Percentiles rank a stretch among this genome's conserved stretches.
Conservation (phyloP, 208 protist species). For the Acanthamoeba royreba region DNA sequence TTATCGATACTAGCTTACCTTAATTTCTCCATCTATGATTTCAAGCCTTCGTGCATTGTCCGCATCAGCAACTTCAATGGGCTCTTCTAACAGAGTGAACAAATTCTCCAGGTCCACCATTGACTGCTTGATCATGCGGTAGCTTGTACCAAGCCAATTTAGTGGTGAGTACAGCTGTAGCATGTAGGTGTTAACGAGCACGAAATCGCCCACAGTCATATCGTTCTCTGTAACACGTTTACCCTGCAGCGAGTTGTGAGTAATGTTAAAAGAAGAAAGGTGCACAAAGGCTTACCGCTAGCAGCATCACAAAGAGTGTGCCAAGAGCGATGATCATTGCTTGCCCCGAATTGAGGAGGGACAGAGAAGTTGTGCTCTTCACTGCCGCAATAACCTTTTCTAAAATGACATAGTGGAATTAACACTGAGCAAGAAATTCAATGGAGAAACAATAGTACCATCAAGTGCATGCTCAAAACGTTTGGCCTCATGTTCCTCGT, state of each 20-base stretch:
- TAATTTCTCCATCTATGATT: neutral
- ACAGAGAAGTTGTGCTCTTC: conserved; percentile 55
- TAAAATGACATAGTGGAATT: neutral
- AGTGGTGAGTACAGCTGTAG: conserved; percentile 80
- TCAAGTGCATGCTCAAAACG: conserved; percentile 51
- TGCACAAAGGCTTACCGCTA: conserved; percentile 52
- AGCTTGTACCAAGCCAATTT: conserved; percentile 65
- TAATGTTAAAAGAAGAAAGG: neutral
- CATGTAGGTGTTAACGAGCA: conserved; percentile 79
- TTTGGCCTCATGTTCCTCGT: conserved; percentile 62
- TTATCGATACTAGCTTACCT: neutral
- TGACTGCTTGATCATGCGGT: conserved; percentile 76
- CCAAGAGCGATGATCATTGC: conserved; percentile 69
- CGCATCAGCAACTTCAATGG: neutral
- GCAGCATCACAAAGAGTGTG: conserved; percentile 73
- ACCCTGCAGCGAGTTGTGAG: neutral
- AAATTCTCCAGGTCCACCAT: conserved; percentile 80
- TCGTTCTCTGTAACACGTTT: conserved; percentile 15
- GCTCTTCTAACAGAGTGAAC: conserved; percentile 58
- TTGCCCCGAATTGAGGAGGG: conserved; percentile 78
- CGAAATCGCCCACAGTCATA: conserved; percentile 79
- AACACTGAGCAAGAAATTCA: neutral
- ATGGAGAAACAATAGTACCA: conserved; percentile 53
- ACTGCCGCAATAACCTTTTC: conserved; percentile 69
- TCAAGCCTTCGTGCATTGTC: neutral